Evolutionary conservation across 2,329 filamentous ascomycete species (phyloP), one percentile per base, ranked within the genome.

Genomic region (Byssothecium circinans): DNA sequence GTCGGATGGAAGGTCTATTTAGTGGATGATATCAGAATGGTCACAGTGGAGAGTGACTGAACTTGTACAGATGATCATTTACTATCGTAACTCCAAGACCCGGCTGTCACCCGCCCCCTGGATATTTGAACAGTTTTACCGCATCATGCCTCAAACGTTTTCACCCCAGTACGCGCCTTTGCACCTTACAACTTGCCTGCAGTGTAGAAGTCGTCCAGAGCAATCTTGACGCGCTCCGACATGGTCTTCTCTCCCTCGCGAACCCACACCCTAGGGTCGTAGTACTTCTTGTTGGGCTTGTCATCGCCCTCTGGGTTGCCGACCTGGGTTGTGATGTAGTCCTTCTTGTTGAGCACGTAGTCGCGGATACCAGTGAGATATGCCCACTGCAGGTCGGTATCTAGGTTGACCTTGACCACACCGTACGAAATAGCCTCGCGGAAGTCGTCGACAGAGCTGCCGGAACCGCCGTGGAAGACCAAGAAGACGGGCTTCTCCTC

Each of bases 381-480:
- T 50, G 92, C 91, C 66, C 68, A 73, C 81, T 97, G 92, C 77
- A 97, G 83, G 72, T 99, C 94, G 41, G 94, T 99, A 78, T 99
- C 94, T 67, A 99, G 81, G 81, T 99, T 99, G 78, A 99, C 94
- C 87, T 99, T 99, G 80, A 96, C 87, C 64, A 45, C 42, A 81
- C 94, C 94, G 76, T 92, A 88, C 71, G 54, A 58, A 49, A 67
- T 67, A 14, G 64, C 64, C 46, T 67, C 55, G 7, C 60, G 81
- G 83, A 88, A 99, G 79, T 99, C 94, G 64, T 89, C 76, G 81
- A 96, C 95, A 73, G 82, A 81, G 59, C 89, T 95, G 62, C 94
- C 94, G 57, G 89, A 95, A 67, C 94, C 94, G 69, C 94, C 94
- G 83, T 99, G 94, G 88, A 99, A 99, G 74, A 99, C 94, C 69